Base-by-base conservation (phyloP, 805 yeast species). In the Metschnikowia lachancei region DNA sequence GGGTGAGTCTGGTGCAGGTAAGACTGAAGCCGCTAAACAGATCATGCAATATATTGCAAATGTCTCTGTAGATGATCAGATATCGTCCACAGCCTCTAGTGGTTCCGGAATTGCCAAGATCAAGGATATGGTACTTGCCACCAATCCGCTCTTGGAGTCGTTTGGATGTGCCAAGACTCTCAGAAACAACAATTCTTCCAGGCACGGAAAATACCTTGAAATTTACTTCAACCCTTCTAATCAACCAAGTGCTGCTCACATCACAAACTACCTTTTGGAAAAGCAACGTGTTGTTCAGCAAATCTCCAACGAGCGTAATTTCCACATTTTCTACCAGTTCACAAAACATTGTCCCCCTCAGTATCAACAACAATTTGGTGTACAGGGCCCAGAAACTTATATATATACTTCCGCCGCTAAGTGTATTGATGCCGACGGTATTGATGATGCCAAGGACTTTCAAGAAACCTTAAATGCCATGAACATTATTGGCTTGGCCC, bases 1-100 rank as follows among this genome's bases (percentile, higher is more conserved):
- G 2, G 98, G 98, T 47, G 98, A 92, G 65, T 87, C 96, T 1
- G 98, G 98, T 52, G 98, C 98, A 4, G 98, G 98, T 41, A 92
- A 92, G 63, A 92, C 98, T 4, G 98, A 92, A 69, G 97, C 97
- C 18, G 97, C 98, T 35, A 92, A 92, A 72, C 82, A 95, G 64
- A 91, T 92, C 66, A 92, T 92, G 98, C 97, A 92, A 68, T 92
- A 92, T 64, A 85, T 92, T 56, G 90, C 97, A 31, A 82, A 91
- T 19, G 96, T 90, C 3, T 83, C 94, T 1, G 95, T 91, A 11
- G 72, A 65, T 42, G 59, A 54, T 24, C 43, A 47, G 18, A 24
- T 22, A 18, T 24, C 36, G 24, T n/a, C 41, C 11, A 68, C 81
- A 7, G 28, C 39, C 18, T 29, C 39, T 8, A 29, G 7, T 20